Evolutionary conservation across 2,329 filamentous ascomycete genomes (phyloP), one percentile per base, ranked within the genome.

Genomic region (Apiospora koreana): DNA sequence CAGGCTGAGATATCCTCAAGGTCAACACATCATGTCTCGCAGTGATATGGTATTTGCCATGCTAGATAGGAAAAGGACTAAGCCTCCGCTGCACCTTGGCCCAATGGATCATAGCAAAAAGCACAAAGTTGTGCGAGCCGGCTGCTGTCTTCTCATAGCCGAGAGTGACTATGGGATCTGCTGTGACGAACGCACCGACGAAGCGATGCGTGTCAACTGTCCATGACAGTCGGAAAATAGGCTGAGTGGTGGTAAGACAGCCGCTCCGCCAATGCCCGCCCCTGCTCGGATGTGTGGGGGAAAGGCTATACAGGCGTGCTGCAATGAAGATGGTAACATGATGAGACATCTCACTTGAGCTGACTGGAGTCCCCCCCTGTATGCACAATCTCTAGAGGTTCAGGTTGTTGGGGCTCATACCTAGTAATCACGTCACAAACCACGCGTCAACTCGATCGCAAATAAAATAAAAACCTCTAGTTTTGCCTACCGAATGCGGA

Each of bases 391-490:
- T 38, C 54, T 38, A 18, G 28, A 38, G 54, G 31, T n/a, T n/a
- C 31, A 62, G 54, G 54, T 62, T 18, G 54, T 62, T 62, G 54
- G 54, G 54, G 28, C 31, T n/a, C 54, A 62, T 31, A 62, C 54
- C 28, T 43, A 38, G 31, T 31, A 18, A 62, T 21, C 38, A 38
- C 54, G 54, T 38, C 54, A 62, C 28, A 14, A 23, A 62, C 31
- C 54, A 38, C 54, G 54, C 54, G 50, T 58, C 50, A 21, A 35
- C 25, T 35, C 50, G 28, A 9, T 58, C 50, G 50, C 16, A n/a
- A 1, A 16, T 58, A 4, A 28, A 31, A 35, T 25, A 35, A 35
- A 35, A 58, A n/a, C n/a, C 50, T 31, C 31, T 35, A 16, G 50
- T 3, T 18, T 35, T 9, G 50, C 12, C 28, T 58, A 25, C 50